A percentile compares a stretch with the other conserved stretches of the same genome.
Evolutionary conservation across 2,329 filamentous ascomycete genomes (phyloP).

Genomic region (Dactylellina cionopaga): DNA sequence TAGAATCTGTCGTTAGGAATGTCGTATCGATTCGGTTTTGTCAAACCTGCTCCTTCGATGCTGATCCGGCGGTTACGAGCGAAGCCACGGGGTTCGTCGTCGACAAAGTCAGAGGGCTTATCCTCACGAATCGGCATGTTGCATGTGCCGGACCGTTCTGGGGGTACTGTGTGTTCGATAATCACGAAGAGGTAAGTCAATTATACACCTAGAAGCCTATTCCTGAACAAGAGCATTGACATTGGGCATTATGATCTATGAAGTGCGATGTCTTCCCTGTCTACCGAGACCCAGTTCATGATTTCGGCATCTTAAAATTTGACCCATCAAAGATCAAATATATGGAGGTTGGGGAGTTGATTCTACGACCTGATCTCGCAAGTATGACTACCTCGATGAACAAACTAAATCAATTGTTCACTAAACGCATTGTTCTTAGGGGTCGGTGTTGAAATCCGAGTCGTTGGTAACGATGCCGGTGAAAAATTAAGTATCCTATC

Average conservation of each 20-base stretch:
- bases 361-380: constrained; percentile 84
- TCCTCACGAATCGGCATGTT: constrained; percentile 89
- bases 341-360: constrained; percentile 85
- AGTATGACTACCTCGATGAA: constrained; percentile 55
- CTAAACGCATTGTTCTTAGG: constrained; percentile 49
- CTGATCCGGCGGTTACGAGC: constrained; percentile 90
- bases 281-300: constrained; percentile 97
- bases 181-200: constrained; percentile 78
- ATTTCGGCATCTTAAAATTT: constrained; percentile 96
- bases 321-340: constrained; percentile 97
- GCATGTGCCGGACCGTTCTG: constrained; percentile 96
- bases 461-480: constrained; percentile 97
- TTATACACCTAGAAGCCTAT: constrained; percentile 11
- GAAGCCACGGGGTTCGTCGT: constrained; percentile 98
- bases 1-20: constrained; percentile 91
- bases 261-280: constrained; percentile 95
- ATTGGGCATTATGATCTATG: constrained; percentile 17
- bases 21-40: constrained; percentile 99
- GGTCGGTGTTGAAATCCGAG: constrained; percentile 93
- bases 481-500: constrained; percentile 98
- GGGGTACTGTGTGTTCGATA: constrained; percentile 98
- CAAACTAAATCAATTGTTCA: constrained; percentile 32
- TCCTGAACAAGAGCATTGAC: constrained; percentile 44
- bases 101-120: constrained; percentile 89
- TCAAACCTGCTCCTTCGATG: constrained; percentile 97